Evolutionary conservation across 2,329 filamentous ascomycete species (phyloP).

Genomic region (Esteya vermicola): DNA sequence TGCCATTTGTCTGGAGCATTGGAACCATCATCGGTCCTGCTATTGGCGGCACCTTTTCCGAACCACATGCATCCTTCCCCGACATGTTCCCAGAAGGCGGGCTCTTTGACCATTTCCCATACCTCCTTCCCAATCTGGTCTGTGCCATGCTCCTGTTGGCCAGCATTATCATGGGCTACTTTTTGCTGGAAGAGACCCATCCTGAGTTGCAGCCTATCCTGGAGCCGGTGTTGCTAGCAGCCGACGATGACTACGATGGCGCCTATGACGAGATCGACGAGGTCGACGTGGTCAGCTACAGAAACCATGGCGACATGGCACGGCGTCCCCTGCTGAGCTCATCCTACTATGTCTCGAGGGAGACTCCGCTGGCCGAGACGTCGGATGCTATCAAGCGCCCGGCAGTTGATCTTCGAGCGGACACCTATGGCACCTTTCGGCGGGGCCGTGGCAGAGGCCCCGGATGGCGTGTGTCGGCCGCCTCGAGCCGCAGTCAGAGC

Average conservation of each 20-base stretch:
- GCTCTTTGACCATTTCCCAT: constrained; percentile 68
- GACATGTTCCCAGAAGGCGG: constrained; percentile 49
- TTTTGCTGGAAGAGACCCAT: constrained; percentile 79
- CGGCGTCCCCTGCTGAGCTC: background rate
- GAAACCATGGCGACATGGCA: background rate
- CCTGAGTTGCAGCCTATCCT: constrained; percentile 59
- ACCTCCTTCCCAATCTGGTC: constrained; percentile 76
- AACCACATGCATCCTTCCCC: constrained; percentile 63
- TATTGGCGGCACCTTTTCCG: constrained; percentile 75
- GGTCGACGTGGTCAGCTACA: background rate
- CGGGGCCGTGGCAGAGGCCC: background rate
- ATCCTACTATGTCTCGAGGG: constrained; percentile 36
- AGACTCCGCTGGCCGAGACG: constrained; percentile 63
- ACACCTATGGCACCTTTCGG: constrained; percentile 62
- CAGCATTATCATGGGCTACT: constrained; percentile 67
- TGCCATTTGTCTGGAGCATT: constrained; percentile 90
- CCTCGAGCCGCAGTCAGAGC: constrained; percentile 8
- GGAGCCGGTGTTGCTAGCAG: too few species aligned
- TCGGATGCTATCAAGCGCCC: constrained; percentile 62
- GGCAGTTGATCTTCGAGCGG: constrained; percentile 58
- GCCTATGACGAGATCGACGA: too few species aligned
- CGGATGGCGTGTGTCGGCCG: background rate
- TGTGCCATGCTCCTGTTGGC: constrained; percentile 63
- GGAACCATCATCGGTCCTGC: constrained; percentile 81
- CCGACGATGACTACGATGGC: too few species aligned